phyloP scores from a whole-genome alignment of 2,329 filamentous ascomycete genomes.

The Parasarocladium wereldwijsianum region DNA sequence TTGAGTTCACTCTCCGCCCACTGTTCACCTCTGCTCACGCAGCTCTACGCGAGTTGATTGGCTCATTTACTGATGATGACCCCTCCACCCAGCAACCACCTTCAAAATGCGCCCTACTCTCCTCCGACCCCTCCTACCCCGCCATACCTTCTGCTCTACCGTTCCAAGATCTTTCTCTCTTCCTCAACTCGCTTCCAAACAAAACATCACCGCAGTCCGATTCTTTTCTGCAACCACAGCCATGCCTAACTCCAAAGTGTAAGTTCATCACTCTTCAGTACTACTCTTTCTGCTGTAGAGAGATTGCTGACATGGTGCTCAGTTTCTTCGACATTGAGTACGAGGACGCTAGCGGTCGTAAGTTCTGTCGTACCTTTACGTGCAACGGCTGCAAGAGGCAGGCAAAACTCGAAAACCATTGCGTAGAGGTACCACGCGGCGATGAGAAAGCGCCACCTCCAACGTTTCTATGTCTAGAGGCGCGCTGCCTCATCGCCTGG shows the following conservation, averaged over 20 bases:
- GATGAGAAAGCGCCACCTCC: too few species aligned
- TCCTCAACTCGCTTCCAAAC: constrained; percentile 25
- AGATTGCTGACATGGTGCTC: constrained; percentile 10
- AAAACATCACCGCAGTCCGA: constrained; percentile 18
- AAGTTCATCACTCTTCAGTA: constrained; percentile 24
- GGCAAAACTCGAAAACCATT: too few species aligned
- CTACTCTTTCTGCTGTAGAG: background rate
- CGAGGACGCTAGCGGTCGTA: constrained; percentile 32
- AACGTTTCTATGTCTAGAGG: too few species aligned
- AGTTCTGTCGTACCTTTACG: too few species aligned
- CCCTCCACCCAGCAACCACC: constrained; percentile 23
- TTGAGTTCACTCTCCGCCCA: constrained; percentile 5
- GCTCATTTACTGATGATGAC: constrained; percentile 21
- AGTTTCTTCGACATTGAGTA: constrained; percentile 62
- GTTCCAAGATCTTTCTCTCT: constrained; percentile 24
- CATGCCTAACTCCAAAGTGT: constrained; percentile 63
- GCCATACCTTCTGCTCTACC: constrained; percentile 25
- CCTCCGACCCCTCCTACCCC: constrained; percentile 31
- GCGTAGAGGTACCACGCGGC: too few species aligned
- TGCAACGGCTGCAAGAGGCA: too few species aligned
- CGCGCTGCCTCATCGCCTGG: too few species aligned
- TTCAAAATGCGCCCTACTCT: constrained; percentile 29
- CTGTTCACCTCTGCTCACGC: constrained; percentile 9
- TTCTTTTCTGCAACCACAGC: constrained; percentile 46
- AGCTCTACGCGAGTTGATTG: constrained; percentile 11